These are phyloP conservation scores for Acidiella bohemica DNA, from an alignment of 495 filamentous ascomycete genomes.

Conservation along the genomic window DNA sequence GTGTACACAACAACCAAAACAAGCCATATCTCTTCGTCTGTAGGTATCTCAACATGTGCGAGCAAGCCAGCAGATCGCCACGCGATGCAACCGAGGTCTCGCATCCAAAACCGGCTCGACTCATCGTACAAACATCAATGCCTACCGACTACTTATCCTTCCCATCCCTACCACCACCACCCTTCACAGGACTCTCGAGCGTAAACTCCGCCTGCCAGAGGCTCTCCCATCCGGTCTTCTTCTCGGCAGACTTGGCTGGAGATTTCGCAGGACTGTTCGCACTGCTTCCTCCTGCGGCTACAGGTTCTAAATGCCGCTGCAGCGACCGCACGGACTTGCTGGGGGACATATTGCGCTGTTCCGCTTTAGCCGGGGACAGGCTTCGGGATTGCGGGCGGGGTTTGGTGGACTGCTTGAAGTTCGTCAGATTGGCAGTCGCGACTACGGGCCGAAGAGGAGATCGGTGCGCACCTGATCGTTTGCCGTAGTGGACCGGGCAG, in stretches of 20 bases:
- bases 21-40: no score
- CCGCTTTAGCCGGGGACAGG: constrained; percentile 2
- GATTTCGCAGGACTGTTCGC: no score
- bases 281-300: no score
- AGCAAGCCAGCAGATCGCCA: no score
- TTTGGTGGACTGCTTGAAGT: not conserved
- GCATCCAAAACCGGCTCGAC: no score
- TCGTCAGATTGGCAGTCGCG: no score
- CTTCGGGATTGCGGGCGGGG: not conserved
- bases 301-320: constrained; percentile 14
- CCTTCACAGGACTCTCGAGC: constrained; percentile 13
- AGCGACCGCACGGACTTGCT: constrained; percentile 16
- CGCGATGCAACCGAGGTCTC: no score
- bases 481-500: constrained; percentile 8
- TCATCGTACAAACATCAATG: no score
- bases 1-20: no score
- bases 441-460: constrained; percentile 1
- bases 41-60: no score
- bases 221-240: constrained; percentile 10
- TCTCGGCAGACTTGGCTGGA: constrained; percentile 10
- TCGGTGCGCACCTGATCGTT: constrained; percentile 29
- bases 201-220: constrained; percentile 16
- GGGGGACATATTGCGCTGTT: constrained; percentile 10
- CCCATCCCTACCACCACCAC: no score
- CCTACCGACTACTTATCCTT: no score